Evolutionary conservation across 495 filamentous ascomycete genomes (phyloP).

Genomic region (Baudoinia panamericana): DNA sequence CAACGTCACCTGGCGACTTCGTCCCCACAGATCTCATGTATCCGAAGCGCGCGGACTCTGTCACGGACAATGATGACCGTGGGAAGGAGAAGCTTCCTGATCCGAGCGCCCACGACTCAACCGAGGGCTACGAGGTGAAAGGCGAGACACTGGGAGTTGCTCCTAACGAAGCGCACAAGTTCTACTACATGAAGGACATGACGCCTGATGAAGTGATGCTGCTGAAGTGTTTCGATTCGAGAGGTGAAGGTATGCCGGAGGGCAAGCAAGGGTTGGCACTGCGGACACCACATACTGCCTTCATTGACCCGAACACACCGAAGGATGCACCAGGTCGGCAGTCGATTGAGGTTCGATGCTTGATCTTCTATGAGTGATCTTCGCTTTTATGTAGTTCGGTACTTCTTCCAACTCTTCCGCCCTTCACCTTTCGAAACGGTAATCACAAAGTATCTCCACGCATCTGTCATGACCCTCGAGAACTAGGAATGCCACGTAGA

Average conservation of each 20-base stretch:
- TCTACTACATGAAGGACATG: conserved; percentile 32
- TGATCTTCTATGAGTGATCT: conserved; percentile 31
- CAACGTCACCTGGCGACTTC: conserved; percentile 26
- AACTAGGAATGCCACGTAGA: too few species aligned
- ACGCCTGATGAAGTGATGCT: conserved; percentile 31
- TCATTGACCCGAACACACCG: conserved; percentile 27
- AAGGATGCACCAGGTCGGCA: conserved; percentile 27
- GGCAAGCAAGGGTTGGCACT: conserved; percentile 24
- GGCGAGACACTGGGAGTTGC: conserved; percentile 29
- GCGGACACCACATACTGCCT: conserved; percentile 31
- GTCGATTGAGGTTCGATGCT: conserved; percentile 30
- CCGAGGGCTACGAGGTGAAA: conserved; percentile 27
- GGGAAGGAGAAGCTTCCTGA: conserved; percentile 29
- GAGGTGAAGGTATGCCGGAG: conserved; percentile 24
- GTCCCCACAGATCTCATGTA: conserved; percentile 28
- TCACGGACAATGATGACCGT: conserved; percentile 22
- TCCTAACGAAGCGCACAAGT: conserved; percentile 26
- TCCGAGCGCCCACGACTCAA: conserved; percentile 8
- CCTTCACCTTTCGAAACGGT: too few species aligned
- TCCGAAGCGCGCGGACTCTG: conserved; percentile 21
- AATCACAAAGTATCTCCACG: too few species aligned
- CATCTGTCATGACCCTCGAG: too few species aligned
- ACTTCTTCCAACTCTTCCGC: too few species aligned
- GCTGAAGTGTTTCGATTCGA: conserved; percentile 30
- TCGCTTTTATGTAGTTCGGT: too few species aligned